Evolutionary conservation across 768 basidiomycete genomes (phyloP), one percentile per base, ranked within the genome.

Genomic region (Solioccasus polychromus): DNA sequence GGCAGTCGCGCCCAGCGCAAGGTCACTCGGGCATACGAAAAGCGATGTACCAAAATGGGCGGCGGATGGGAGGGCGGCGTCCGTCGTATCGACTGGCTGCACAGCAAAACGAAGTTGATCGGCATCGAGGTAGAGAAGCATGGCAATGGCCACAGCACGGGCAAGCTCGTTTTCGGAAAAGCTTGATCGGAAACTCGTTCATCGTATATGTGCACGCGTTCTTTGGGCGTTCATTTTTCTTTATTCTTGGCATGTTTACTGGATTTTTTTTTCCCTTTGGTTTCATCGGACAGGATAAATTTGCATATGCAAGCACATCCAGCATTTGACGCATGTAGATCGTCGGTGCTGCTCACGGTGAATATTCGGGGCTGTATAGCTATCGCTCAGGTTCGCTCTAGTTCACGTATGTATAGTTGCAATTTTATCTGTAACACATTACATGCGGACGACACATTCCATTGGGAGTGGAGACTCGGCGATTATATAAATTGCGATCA

Each of bases 61-160:
- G 82, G 78, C 2, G 82, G 80, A 11, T 83, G 82, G 82, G 80
- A 83, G 22, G 72, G 73, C 17, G 84, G 84, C n/a, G 79, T 87
- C 23, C 73, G 81, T 36, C 68, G 84, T 39, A 61, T 85, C 12
- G 84, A 86, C 65, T 85, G 79, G 74, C 68, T 86, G 35, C 78
- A 78, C 17, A 72, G 75, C 25, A 83, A 80, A 57, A 82, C 78
- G 25, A 66, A 70, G 36, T 59, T 86, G 29, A 69, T 80, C 25
- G 84, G 84, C 20, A 71, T 86, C 49, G 81, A 83, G 55, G 71
- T 82, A 47, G 73, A 76, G 55, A 79, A 74, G 50, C 65, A 68
- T 37, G 56, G 62, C 8, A 60, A 66, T 23, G 62, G 61, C n/a
- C 60, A 61, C 31, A 58, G 69, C 38, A 67, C 68, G 3, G 78